Evolutionary conservation across 2,329 filamentous ascomycete species (phyloP), one percentile per base, ranked within the genome.

Genomic region (Fusarium lateritium): DNA sequence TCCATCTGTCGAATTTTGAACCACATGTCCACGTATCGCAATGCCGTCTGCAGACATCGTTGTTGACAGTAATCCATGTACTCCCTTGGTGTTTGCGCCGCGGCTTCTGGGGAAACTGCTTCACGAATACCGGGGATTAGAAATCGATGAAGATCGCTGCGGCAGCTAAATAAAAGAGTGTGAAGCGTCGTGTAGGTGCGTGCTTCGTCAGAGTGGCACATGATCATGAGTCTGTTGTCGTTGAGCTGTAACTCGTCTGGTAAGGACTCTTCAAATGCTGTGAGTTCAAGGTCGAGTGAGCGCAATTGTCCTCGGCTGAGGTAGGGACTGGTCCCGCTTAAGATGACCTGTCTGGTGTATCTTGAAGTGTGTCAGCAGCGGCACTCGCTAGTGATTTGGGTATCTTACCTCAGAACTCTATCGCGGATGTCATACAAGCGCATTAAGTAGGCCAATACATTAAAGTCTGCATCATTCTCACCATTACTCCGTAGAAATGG

Each of bases 101-200:
- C 21, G 3, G 65, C 70, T 14, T 68, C 67, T 6, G 58, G n/a
- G 0, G 65, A 74, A 0, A 74, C 68, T 0, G 61, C 53, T 7
- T 77, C 75, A 6, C 71, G 59, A 1, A 77, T 76, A 0, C 70
- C 74, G 0, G 74, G 71, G 0, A 76, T 72, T 0, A 76, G 31
- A 1, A 77, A 76, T 0, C 75, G 67, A 11, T 75, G 73, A 0
- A 76, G 58, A 21, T 77, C 73, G 21, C 74, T 76, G 4, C 69
- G 66, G 14, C 66, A 72, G 1, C 67, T 69, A 14, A 72, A 55
- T 1, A 73, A 7, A 0, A 67, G 11, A 0, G 68, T 70, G 28
- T 77, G 75, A 0, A 77, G 44, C 0, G 60, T 55, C 0, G 67
- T 61, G 15, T 76, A 77, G 2, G 62, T 53, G 1, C 56, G 53